These are phyloP conservation scores for Berkeleyomyces rouxiae DNA, from an alignment of 2,329 filamentous ascomycete species.

Conservation along the genomic window DNA sequence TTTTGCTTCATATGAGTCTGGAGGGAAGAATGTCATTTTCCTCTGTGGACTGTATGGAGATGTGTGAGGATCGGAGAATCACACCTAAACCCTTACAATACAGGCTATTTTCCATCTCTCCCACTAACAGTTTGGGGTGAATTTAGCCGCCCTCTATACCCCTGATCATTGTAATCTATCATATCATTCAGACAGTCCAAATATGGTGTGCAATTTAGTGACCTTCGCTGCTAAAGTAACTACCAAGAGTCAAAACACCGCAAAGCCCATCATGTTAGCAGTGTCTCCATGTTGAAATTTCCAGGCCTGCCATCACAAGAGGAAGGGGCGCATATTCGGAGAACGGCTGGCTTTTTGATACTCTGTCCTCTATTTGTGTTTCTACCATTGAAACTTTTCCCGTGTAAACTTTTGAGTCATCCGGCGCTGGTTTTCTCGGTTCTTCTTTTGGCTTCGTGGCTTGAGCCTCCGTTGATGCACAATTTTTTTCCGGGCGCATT, in stretches of 20 bases:
- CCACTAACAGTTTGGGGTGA: not conserved
- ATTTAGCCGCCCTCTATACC: not conserved
- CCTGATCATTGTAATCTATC: not conserved
- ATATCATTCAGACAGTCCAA: not conserved
- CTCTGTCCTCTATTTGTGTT: not conserved
- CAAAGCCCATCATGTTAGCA: not conserved
- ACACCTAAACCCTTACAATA: no score
- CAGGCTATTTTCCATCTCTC: not conserved
- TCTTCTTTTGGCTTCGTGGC: no score
- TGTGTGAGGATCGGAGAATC: no score
- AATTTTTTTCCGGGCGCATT: no score
- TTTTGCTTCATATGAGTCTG: no score
- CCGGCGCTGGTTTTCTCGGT: no score
- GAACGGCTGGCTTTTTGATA: not conserved
- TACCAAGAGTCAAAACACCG: not conserved
- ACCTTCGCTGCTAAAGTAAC: not conserved
- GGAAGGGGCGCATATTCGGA: not conserved
- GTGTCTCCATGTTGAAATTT: not conserved
- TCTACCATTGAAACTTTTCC: not conserved
- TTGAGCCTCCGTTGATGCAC: no score
- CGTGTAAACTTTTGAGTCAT: not conserved
- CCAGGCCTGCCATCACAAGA: not conserved
- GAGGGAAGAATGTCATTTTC: no score
- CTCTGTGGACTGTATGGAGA: no score
- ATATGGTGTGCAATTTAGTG: not conserved